Base-by-base conservation (phyloP, 2,329 filamentous ascomycete genomes). In the Bipolaris zeicola region DNA sequence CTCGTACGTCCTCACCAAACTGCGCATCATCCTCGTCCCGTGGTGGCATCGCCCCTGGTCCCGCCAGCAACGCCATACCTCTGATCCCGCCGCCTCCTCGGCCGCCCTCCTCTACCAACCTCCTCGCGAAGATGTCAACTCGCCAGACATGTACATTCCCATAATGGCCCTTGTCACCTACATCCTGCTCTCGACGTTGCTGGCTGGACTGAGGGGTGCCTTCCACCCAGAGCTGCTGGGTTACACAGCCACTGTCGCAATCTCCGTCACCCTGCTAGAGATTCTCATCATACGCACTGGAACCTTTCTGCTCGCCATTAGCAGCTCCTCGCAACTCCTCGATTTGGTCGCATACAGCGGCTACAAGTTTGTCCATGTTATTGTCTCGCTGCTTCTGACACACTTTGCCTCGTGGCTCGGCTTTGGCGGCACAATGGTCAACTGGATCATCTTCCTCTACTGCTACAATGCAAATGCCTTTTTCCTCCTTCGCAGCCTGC, bases 1-100 rank as follows among this genome's bases (percentile, higher is more conserved):
- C 82, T 90, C 87, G 57, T 99, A 99, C 78, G 95, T 99, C 73
- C 83, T 96, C 73, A 92, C 89, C 79, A 99, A 99, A 79, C 84
- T 99, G 57, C 87, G 89, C 73, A 86, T 99, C 57, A 94, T 99
- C 57, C 87, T 99, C 59, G 96, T 98, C 78, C 95, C 95, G 51
- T 99, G 95, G 94, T 86, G 94, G 67, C 96, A 99, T 78, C 93
- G 93, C 80, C 94, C 94, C 5, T 99, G 95, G 95, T 96, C 92
- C 58, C 89, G 96, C 64, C 92, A 96, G 76, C 91, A 96, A 83
- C 89, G 54, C 66, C 89, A 88, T 82, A 55, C 33, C 52, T 36
- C 61, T 8, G 66, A 69, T 47, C 54, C 66, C 1, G 36, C 56
- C 1, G 34, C 56, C 13, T 39, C 58, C 6, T 62, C 62, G 0